A percentile compares a stretch with the other conserved stretches of the same genome.
phyloP scores from a whole-genome alignment of 2,329 filamentous ascomycete genomes.

The Thelonectria blattea region DNA sequence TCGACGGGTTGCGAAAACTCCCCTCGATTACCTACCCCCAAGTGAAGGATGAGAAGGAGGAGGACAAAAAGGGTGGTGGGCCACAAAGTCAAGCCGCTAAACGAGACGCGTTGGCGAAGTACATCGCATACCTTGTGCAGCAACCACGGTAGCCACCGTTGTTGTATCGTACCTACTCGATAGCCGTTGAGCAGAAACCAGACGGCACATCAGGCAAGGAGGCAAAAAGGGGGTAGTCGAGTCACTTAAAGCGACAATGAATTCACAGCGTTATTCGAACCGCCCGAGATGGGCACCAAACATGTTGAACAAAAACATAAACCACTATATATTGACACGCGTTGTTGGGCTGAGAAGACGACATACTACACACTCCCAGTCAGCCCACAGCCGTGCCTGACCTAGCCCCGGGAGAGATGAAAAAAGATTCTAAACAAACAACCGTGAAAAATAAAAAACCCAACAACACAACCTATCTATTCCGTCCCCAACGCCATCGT shows the following conservation, averaged over 20 bases:
- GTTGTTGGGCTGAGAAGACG: constrained; percentile 13
- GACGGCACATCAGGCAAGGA: no score
- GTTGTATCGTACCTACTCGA: no score
- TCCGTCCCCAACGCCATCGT: constrained; percentile 36
- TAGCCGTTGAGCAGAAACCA: no score
- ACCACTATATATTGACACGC: constrained; percentile 30
- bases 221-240: no score
- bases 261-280: background rate
- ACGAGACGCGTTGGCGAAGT: no score
- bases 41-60: no score
- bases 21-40: no score
- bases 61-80: no score
- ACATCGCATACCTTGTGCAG: no score
- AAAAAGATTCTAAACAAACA: constrained; percentile 31
- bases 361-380: constrained; percentile 33
- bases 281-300: background rate
- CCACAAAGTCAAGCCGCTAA: no score
- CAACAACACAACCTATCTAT: constrained; percentile 41
- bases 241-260: background rate
- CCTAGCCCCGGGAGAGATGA: constrained; percentile 13
- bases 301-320: constrained; percentile 3
- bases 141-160: no score
- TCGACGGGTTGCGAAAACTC: no score
- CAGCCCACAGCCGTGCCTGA: constrained; percentile 19
- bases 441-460: constrained; percentile 29